Base-by-base conservation (phyloP, 441 rosid genomes). In the Capsella rubella region DNA sequence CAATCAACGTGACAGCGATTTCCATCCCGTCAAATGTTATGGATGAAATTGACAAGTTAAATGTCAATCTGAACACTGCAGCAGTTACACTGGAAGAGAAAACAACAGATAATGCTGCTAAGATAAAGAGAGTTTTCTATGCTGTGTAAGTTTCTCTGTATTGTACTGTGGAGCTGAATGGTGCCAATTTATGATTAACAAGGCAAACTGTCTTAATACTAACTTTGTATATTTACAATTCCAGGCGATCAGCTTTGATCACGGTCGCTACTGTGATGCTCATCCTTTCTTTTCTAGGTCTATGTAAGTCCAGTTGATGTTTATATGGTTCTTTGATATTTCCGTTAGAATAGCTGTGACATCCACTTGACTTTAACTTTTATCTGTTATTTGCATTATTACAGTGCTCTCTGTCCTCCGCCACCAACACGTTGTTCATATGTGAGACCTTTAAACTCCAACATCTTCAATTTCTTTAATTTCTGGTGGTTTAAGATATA, bases 231-330 rank as follows among this genome's bases (percentile, higher is more conserved):
- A 28, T 61, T 61, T 37, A 61, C 54, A 64, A 81, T 73, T 81
- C 75, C 87, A 95, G 99, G 88, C 86, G 93, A 63, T 85, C 84
- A 3, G 82, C 92, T 43, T 73, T 95, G 85, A 88, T 95, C 42
- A 74, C 87, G 4, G 92, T 95, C 40, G 97, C 99, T 28, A 87
- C 87, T 5, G 82, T 92, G 78, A 95, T 95, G 98, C 91, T 95
- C 75, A 58, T 92, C 56, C 78, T 95, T 64, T 85, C 96, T 73
- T 79, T 95, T 43, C 73, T 90, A 78, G 99, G 98, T 78, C 87
- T 92, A 70, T 69, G 99, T 95, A 86, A 53, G 97, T 82, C 67
- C 70, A 28, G 37, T 59, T 50, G 31, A 49, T 71, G 28, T 28
- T 49, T 43, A 13, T 67, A 27, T 14, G 58, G 40, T n/a, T 63